A percentile compares a stretch with the other conserved stretches of the same genome.
phyloP scores from a whole-genome alignment of 1,284 basidiomycete species.

The Ceratobasidium sp. region DNA sequence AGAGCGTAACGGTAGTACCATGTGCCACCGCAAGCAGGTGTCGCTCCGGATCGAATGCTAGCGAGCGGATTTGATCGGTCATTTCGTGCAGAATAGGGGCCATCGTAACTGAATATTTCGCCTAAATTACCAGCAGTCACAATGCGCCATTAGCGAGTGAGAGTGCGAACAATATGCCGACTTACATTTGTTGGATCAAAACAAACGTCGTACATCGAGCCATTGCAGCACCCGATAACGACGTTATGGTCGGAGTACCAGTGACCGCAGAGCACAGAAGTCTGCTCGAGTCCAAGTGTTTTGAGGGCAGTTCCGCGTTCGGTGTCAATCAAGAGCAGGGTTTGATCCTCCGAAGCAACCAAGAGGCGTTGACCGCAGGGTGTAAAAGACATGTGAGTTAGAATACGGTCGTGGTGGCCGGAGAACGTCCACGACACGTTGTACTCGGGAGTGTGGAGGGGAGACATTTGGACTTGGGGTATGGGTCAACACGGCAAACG shows the following conservation, averaged over 20 bases:
- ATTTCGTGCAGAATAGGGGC: not conserved
- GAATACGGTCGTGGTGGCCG: not conserved
- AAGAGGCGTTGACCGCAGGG: not conserved
- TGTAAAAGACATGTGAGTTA: not conserved
- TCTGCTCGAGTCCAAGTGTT: not conserved
- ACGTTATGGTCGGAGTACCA: conserved; percentile 5
- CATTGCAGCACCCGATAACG: not conserved
- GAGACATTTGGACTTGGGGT: too few relatives aligned
- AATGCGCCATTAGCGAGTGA: too few relatives aligned
- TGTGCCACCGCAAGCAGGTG: not conserved
- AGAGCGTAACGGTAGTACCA: not conserved
- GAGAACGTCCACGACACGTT: not conserved
- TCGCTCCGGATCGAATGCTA: not conserved
- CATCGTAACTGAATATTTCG: not conserved
- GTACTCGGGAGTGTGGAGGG: not conserved
- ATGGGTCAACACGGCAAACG: too few relatives aligned
- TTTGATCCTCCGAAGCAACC: conserved; percentile 7
- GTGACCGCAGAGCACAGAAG: not conserved
- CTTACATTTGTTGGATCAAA: conserved; percentile 10
- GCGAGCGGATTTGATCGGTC: not conserved
- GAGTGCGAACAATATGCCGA: not conserved
- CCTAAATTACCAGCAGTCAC: not conserved
- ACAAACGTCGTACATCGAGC: not conserved
- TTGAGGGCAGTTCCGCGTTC: not conserved
- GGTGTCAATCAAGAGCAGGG: not conserved